phyloP scores from a whole-genome alignment of 768 basidiomycete species.

The Mrakia hoshinonis region DNA sequence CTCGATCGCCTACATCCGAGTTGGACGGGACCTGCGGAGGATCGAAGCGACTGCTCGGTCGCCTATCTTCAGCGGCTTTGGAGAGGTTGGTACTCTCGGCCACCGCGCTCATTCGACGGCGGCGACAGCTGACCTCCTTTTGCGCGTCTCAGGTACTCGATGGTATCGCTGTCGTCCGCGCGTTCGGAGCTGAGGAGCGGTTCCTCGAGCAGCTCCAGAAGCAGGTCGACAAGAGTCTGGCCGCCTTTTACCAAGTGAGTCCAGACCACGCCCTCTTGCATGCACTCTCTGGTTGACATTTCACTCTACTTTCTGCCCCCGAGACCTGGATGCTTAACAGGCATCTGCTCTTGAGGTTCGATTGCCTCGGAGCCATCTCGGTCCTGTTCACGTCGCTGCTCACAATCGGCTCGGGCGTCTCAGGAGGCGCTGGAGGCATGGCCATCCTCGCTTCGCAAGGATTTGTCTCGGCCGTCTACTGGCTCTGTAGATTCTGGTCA shows the following conservation, averaged over 20 bases:
- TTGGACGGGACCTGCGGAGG: constrained; percentile 72
- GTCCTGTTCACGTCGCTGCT: constrained; percentile 70
- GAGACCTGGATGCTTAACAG: constrained; percentile 86
- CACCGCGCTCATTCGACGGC: no score
- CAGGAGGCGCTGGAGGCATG: constrained; percentile 47
- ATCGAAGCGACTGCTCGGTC: constrained; percentile 85
- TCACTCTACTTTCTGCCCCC: no score
- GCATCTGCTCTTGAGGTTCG: constrained; percentile 77
- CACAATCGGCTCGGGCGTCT: constrained; percentile 53
- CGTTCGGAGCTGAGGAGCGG: constrained; percentile 69
- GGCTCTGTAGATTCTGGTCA: constrained; percentile 32
- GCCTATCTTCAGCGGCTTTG: constrained; percentile 64
- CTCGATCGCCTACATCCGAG: constrained; percentile 45
- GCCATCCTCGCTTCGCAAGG: constrained; percentile 63
- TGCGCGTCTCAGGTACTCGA: no score
- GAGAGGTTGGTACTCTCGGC: no score
- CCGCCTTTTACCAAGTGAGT: constrained; percentile 62
- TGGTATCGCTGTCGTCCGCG: constrained; percentile 85
- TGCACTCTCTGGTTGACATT: neutral
- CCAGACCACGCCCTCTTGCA: neutral
- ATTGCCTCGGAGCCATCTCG: constrained; percentile 61
- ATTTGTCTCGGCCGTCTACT: constrained; percentile 47
- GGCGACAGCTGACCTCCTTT: no score
- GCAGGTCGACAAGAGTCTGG: constrained; percentile 47
- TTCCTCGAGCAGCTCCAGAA: constrained; percentile 67